Percentiles rank a stretch among this genome's conserved stretches.
phyloP scores from a whole-genome alignment of 176 grass and related monocot genomes.

The Guadua angustifolia region DNA sequence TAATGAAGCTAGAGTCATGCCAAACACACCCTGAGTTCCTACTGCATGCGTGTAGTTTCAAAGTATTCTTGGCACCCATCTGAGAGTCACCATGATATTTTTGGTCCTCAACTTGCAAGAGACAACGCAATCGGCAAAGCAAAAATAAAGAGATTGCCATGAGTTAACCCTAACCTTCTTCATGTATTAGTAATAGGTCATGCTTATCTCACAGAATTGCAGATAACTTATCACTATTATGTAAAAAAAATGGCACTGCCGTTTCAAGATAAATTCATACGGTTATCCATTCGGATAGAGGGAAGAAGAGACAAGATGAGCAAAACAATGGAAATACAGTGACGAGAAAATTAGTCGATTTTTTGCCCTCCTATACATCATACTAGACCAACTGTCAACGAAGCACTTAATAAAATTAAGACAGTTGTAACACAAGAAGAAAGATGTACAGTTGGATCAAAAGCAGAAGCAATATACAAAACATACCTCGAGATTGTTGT shows the following conservation, averaged over 20 bases:
- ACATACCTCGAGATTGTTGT: slow-evolving; percentile 86
- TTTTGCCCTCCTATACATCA: neutral
- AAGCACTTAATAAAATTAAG: neutral
- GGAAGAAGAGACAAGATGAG: slow-evolving; percentile 13
- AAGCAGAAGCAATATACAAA: neutral
- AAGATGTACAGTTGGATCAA: slow-evolving; percentile 1
- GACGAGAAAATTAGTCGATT: neutral
- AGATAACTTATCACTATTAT: slow-evolving; percentile 47
- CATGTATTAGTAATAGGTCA: slow-evolving; percentile 27
- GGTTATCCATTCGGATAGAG: slow-evolving; percentile 25
- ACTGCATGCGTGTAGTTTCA: neutral
- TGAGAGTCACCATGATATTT: slow-evolving; percentile 13
- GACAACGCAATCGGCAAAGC: neutral
- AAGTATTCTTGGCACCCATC: slow-evolving; percentile 11
- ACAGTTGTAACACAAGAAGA: neutral
- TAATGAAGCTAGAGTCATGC: no score
- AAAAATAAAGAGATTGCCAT: slow-evolving; percentile 6
- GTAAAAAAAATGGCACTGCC: slow-evolving; percentile 21
- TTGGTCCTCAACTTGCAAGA: neutral
- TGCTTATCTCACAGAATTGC: slow-evolving; percentile 36
- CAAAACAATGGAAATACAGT: neutral
- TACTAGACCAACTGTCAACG: neutral
- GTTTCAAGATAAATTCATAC: slow-evolving; percentile 32
- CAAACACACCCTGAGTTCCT: no score
- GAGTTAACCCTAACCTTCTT: neutral